These are phyloP conservation scores for Metschnikowia peoriensis DNA, from an alignment of 805 yeast species.

Conservation along the genomic window DNA sequence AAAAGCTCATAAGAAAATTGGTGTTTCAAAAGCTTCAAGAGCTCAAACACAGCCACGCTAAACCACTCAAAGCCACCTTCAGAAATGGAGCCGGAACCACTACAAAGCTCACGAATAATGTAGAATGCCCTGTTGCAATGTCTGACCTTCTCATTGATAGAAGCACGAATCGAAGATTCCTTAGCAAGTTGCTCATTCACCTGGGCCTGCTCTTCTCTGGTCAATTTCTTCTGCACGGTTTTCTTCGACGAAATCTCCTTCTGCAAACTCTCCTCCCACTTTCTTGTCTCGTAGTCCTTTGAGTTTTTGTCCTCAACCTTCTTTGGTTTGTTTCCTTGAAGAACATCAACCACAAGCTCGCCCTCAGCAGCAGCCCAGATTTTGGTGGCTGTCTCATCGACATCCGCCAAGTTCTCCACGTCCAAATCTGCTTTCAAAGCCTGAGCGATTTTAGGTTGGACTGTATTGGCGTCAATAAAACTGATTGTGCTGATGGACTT, in stretches of 20 bases:
- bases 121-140: conserved; percentile 49
- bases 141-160: conserved; percentile 38
- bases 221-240: conserved; percentile 50
- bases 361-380: conserved; percentile 75
- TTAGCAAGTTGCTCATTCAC: conserved; percentile 61
- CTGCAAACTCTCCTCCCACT: conserved; percentile 88
- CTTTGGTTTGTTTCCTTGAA: conserved; percentile 41
- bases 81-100: conserved; percentile 23
- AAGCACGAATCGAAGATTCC: conserved; percentile 56
- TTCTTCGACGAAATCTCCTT: conserved; percentile 66
- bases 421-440: conserved; percentile 46
- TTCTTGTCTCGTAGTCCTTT: conserved; percentile 78
- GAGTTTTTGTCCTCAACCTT: conserved; percentile 62
- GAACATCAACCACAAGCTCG: conserved; percentile 62
- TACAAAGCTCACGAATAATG: conserved; percentile 53
- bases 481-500: conserved; percentile 40
- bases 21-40: conserved; percentile 46
- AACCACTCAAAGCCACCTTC: conserved; percentile 53
- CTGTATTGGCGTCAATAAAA: conserved; percentile 57
- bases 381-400: conserved; percentile 50
- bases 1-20: conserved; percentile 32
- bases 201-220: conserved; percentile 71
- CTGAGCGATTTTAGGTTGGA: conserved; percentile 50
- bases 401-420: conserved; percentile 28
- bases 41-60: conserved; percentile 54